Conservation (phyloP, 176 grass and related monocot species). For the Carex cristatella region DNA sequence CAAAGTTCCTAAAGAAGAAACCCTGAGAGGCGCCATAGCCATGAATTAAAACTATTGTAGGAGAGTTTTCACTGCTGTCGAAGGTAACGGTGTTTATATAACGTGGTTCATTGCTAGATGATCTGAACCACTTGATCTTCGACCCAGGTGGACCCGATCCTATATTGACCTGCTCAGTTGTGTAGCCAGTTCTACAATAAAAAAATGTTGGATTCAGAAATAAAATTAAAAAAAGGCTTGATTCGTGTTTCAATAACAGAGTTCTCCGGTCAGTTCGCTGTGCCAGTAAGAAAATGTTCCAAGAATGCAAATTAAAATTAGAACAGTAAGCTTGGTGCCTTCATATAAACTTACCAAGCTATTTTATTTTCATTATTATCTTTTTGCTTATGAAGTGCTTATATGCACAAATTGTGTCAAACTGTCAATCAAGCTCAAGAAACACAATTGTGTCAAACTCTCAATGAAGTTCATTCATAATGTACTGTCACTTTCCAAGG, state of each 20-base stretch:
- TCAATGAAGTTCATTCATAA: background rate
- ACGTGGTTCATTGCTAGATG: conserved; percentile 39
- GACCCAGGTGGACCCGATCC: conserved; percentile 43
- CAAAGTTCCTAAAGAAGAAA: conserved; percentile 53
- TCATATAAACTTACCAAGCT: background rate
- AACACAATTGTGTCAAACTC: background rate
- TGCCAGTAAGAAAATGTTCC: background rate
- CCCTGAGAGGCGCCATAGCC: conserved; percentile 48
- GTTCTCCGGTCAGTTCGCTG: background rate
- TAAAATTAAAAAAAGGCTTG: background rate
- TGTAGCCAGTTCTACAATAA: conserved; percentile 34
- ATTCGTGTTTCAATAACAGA: background rate
- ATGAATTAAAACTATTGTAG: conserved; percentile 45
- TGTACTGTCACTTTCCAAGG: background rate
- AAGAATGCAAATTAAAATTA: background rate
- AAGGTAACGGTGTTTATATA: conserved; percentile 55
- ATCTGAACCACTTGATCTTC: conserved; percentile 51
- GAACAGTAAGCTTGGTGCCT: background rate
- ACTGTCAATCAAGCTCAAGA: background rate
- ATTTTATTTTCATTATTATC: background rate
- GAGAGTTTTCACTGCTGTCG: conserved; percentile 40
- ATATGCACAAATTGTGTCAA: conserved; percentile 1
- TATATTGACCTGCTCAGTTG: conserved; percentile 43
- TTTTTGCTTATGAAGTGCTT: background rate
- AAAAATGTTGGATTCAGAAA: conserved; percentile 1